Percentiles rank a stretch among this genome's conserved stretches.
Conservation (phyloP, 2,329 filamentous ascomycete species). For the Colletotrichum godetiae region DNA sequence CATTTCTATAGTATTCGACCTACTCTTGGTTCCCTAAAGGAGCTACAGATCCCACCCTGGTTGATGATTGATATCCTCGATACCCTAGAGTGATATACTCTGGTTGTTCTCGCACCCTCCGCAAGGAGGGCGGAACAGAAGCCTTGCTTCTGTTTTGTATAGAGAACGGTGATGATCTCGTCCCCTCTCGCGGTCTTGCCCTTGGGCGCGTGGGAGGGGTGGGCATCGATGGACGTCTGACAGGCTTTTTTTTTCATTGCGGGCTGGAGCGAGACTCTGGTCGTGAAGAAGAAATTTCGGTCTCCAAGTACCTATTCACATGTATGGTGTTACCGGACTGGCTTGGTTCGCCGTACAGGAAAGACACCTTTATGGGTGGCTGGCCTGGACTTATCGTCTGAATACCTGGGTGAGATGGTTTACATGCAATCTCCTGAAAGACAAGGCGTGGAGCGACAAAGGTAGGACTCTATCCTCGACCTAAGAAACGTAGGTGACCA, state of each 20-base stretch:
- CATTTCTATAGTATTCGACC: constrained; percentile 98
- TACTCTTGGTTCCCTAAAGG: constrained; percentile 90
- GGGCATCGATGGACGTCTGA: constrained; percentile 92
- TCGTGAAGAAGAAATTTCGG: constrained; percentile 61
- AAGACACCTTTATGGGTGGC: too few species aligned
- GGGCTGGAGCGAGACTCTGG: constrained; percentile 56
- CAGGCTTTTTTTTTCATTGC: constrained; percentile 74
- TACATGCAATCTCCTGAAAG: too few species aligned
- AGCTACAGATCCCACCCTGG: constrained; percentile 96
- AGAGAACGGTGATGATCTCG: constrained; percentile 97
- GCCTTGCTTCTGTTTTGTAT: constrained; percentile 62
- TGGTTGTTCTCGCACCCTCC: constrained; percentile 69
- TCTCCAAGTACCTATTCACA: too few species aligned
- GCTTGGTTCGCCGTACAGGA: too few species aligned
- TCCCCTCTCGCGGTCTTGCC: constrained; percentile 78
- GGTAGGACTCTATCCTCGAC: too few species aligned
- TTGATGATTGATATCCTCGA: constrained; percentile 93
- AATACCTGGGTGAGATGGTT: too few species aligned
- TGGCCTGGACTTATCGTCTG: too few species aligned
- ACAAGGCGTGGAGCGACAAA: neutral
- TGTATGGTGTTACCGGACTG: too few species aligned
- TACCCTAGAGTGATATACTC: constrained; percentile 86
- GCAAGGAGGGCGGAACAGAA: constrained; percentile 67
- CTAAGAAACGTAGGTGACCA: too few species aligned
- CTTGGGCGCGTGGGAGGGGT: constrained; percentile 82